phyloP scores from a whole-genome alignment of 139 green algal species.

The Chlorella sp. region DNA sequence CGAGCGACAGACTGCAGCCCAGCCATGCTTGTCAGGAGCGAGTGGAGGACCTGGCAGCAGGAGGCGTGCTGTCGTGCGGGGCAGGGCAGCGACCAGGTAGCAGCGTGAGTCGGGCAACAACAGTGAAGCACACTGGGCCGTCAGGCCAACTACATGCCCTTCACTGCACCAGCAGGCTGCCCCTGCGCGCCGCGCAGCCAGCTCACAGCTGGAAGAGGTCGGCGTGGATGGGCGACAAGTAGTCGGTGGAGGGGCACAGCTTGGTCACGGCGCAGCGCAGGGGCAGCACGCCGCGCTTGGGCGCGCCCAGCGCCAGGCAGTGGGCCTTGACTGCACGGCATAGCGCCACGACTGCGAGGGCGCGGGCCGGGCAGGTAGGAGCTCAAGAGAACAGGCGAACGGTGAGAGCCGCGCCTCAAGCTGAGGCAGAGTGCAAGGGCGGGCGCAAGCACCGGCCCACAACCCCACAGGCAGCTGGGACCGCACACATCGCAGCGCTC shows the following conservation, averaged over 20 bases:
- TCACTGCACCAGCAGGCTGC: too few relatives aligned
- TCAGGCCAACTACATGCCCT: background rate
- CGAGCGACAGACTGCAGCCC: too few relatives aligned
- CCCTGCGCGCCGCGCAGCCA: background rate
- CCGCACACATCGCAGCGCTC: background rate
- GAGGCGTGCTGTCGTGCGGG: too few relatives aligned
- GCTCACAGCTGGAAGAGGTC: slow-evolving; percentile 77
- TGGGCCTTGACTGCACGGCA: slow-evolving; percentile 65
- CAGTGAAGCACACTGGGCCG: background rate
- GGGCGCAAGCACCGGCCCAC: background rate
- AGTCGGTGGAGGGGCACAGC: slow-evolving; percentile 59
- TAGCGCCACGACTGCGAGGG: slow-evolving; percentile 60
- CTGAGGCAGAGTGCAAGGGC: background rate
- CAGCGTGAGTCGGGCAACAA: background rate
- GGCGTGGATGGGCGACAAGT: slow-evolving; percentile 87
- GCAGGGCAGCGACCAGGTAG: too few relatives aligned
- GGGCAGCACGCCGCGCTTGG: slow-evolving; percentile 64
- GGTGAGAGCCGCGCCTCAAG: background rate
- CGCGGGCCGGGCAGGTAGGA: background rate
- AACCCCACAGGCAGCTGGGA: background rate
- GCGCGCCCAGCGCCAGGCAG: slow-evolving; percentile 33
- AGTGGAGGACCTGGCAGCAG: too few relatives aligned
- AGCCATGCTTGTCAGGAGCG: too few relatives aligned
- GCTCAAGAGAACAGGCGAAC: background rate
- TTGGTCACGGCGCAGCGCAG: slow-evolving; percentile 65